Base-by-base conservation (phyloP, 2,329 filamentous ascomycete genomes). In the Phaeoacremonium minimum region DNA sequence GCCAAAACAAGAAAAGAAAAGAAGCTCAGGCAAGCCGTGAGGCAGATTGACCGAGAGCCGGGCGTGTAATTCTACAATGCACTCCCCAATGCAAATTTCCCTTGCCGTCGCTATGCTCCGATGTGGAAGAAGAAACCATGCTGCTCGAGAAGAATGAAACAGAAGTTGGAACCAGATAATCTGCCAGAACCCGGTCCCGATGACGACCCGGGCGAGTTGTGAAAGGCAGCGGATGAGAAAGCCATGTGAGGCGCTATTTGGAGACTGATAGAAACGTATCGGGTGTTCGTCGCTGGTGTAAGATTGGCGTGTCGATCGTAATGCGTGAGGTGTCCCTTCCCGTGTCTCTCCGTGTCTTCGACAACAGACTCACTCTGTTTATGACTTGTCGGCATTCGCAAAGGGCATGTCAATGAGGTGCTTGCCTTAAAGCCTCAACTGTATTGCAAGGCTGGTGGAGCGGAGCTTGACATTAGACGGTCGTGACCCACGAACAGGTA, bases 401-500 rank as follows among this genome's bases (percentile, higher is more conserved):
- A 34, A 35, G 39, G 30, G 32, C 16, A 28, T 35, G 14, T 6
- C n/a, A 19, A 18, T 28, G 7, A 18, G 19, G 14, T 22, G 32
- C 18, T 35, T 18, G 30, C 9, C 16, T n/a, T 40, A 36, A 30
- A 19, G 26, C 40, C 38, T 30, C 32, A 18, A 16, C 28, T 19
- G 15, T 32, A 30, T 40, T 34, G 35, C 15, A 53, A 42, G 17
- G 43, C 46, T 38, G 53, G 42, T 31, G 61, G 58, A 40, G 61
- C 57, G 30, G 62, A 66, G 29, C 55, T 59, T 39, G 61, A 61
- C 49, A 60, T 55, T 44, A 60, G 53, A 40, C 60, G 60, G 48
- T 64, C 58, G 42, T 71, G 60, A 46, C 64, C 63, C 42, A 66
- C 63, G 39, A 76, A 61, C 46, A 75, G 61, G 43, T 66, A 58